Conservation (phyloP, 2,329 filamentous ascomycete species). For the Clarireedia sp. region DNA sequence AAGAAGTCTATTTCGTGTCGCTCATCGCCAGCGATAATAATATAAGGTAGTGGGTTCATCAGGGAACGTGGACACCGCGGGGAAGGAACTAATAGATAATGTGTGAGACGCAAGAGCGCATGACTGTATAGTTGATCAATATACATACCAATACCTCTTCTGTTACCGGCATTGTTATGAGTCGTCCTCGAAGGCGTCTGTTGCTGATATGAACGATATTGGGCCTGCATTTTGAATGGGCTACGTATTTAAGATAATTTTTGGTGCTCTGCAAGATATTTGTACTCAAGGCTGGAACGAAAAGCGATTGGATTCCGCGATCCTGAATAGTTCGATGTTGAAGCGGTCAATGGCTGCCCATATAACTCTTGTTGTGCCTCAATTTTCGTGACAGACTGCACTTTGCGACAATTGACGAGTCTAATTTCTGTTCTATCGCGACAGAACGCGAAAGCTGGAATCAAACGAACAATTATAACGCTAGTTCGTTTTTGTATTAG, state of each 20-base stretch:
- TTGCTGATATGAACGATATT: conserved; percentile 11
- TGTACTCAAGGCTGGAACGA: background rate
- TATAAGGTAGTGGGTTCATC: background rate
- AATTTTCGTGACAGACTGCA: background rate
- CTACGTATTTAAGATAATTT: background rate
- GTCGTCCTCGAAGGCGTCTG: conserved; percentile 24
- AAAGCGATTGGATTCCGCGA: too few relatives aligned
- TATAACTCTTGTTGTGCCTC: background rate
- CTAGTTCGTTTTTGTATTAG: conserved; percentile 2
- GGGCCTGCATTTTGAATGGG: conserved; percentile 5
- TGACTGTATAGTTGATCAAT: conserved; percentile 8
- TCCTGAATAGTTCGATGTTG: too few relatives aligned
- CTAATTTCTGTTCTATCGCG: background rate
- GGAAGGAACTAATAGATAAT: conserved; percentile 29
- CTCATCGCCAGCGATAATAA: background rate
- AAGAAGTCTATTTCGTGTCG: background rate
- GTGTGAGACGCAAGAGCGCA: conserved; percentile 15
- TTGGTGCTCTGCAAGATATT: background rate
- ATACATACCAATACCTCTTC: conserved; percentile 31
- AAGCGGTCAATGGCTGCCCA: background rate
- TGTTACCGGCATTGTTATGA: conserved; percentile 21
- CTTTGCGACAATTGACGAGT: background rate
- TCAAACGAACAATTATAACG: background rate
- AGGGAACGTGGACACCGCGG: background rate
- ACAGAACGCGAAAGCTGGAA: background rate